Conservation (phyloP, 371 early-diverging fungal species). For the Mortierella sp. region DNA sequence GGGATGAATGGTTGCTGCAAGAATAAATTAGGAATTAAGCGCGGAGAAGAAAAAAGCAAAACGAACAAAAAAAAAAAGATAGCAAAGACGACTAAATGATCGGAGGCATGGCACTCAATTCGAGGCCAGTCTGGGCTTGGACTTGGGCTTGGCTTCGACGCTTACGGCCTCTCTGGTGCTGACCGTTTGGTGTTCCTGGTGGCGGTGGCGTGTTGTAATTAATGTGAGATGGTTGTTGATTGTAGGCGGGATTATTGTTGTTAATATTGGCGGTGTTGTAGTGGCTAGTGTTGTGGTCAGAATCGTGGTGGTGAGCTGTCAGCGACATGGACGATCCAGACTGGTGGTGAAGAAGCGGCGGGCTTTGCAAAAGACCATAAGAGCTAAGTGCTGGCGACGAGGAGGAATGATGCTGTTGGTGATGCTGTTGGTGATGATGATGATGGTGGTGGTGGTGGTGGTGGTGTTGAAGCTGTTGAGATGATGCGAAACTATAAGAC, state of each 20-base stretch:
- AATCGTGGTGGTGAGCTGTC: neutral
- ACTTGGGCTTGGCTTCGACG: constrained; percentile 3
- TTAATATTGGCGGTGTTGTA: neutral
- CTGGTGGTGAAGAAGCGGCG: neutral
- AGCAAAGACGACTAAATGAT: neutral
- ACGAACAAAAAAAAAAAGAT: neutral
- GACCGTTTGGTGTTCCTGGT: neutral
- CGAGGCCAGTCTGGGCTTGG: constrained; percentile 1
- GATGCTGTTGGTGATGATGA: neutral
- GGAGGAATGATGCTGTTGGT: neutral
- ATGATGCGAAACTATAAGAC: neutral
- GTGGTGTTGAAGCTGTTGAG: neutral
- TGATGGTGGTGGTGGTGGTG: neutral
- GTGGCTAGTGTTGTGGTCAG: neutral
- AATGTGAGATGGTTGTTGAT: neutral
- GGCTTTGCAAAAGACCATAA: neutral
- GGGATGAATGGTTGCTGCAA: neutral
- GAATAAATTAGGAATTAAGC: constrained; percentile 5
- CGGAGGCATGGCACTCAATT: neutral
- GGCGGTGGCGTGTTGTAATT: neutral
- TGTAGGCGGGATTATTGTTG: neutral
- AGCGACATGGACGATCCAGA: constrained; percentile 7
- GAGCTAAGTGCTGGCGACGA: neutral
- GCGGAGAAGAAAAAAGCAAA: neutral
- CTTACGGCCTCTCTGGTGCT: constrained; percentile 6